A percentile compares a stretch with the other conserved stretches of the same genome.
phyloP scores from a whole-genome alignment of 306 rosid species.

The Quercus gilva region DNA sequence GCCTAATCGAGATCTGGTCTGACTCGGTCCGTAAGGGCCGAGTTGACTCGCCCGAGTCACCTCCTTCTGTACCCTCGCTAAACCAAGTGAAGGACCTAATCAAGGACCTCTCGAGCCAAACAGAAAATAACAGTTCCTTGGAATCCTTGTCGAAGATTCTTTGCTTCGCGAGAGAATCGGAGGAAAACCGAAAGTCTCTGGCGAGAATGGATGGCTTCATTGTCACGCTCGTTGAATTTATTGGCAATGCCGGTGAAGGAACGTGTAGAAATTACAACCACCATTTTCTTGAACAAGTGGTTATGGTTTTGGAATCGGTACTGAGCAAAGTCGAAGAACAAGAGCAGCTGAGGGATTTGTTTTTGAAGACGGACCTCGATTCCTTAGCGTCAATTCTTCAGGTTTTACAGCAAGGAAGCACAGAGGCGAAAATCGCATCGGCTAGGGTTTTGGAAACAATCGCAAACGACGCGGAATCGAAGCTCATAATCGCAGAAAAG shows the following conservation, averaged over 20 bases:
- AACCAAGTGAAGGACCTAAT: slow-evolving; percentile 41
- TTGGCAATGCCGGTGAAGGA: slow-evolving; percentile 50
- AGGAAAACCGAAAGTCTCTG: slow-evolving; percentile 57
- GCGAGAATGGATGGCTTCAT: slow-evolving; percentile 43
- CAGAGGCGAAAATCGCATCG: slow-evolving; percentile 45
- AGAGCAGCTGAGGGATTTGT: slow-evolving; percentile 31
- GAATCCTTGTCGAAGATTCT: slow-evolving; percentile 46
- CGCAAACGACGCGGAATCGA: slow-evolving; percentile 57
- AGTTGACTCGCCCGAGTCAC: slow-evolving; percentile 36
- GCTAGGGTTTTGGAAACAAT: slow-evolving; percentile 47
- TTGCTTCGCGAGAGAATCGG: slow-evolving; percentile 53
- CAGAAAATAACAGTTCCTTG: background rate
- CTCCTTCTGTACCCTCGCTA: slow-evolving; percentile 16
- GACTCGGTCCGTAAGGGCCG: slow-evolving; percentile 50
- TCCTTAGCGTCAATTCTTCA: slow-evolving; percentile 52
- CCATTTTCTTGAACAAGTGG: slow-evolving; percentile 43
- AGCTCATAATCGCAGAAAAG: slow-evolving; percentile 55
- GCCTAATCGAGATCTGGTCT: slow-evolving; percentile 93
- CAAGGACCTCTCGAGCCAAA: slow-evolving; percentile 5
- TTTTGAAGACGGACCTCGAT: slow-evolving; percentile 36
- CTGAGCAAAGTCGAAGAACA: slow-evolving; percentile 31
- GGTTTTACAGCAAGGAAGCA: slow-evolving; percentile 48
- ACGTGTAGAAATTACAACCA: slow-evolving; percentile 3
- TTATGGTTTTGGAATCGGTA: slow-evolving; percentile 44
- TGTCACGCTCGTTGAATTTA: slow-evolving; percentile 44